Conservation (phyloP, 805 yeast genomes). For the Spathaspora passalidarum region DNA sequence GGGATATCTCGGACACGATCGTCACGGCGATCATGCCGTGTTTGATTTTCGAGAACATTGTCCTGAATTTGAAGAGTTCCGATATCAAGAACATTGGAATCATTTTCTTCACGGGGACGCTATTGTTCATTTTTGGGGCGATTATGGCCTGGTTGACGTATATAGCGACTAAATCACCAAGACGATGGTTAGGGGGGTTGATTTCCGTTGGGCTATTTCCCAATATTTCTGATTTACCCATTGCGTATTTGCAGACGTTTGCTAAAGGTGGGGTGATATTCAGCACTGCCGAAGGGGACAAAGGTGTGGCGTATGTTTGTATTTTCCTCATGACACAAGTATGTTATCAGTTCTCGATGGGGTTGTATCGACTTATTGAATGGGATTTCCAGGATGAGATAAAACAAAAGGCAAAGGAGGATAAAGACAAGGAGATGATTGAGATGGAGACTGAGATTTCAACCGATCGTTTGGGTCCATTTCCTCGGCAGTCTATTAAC, state of each 20-base stretch:
- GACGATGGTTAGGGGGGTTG: conserved; percentile 73
- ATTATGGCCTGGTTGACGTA: conserved; percentile 43
- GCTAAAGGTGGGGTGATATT: conserved; percentile 59
- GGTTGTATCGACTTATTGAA: conserved; percentile 67
- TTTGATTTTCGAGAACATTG: conserved; percentile 71
- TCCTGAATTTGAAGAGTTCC: conserved; percentile 58
- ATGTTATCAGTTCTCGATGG: conserved; percentile 69
- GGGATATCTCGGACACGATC: conserved; percentile 67
- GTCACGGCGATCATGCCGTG: conserved; percentile 72
- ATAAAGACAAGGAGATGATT: background rate
- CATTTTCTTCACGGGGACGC: conserved; percentile 44
- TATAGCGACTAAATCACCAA: conserved; percentile 58
- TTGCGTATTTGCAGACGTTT: conserved; percentile 75
- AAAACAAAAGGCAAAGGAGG: conserved; percentile 13
- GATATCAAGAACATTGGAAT: conserved; percentile 74
- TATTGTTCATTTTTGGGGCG: conserved; percentile 52
- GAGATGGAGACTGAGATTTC: background rate
- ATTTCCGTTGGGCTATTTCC: conserved; percentile 72
- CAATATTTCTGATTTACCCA: conserved; percentile 79
- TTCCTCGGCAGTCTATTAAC: background rate
- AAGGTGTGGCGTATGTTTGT: conserved; percentile 82
- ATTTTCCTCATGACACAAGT: conserved; percentile 70
- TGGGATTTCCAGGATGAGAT: conserved; percentile 58
- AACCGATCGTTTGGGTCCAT: background rate
- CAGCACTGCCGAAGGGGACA: conserved; percentile 55